Evolutionary conservation across 345 rosid genomes (phyloP).

Genomic region (Moringa oleifera): DNA sequence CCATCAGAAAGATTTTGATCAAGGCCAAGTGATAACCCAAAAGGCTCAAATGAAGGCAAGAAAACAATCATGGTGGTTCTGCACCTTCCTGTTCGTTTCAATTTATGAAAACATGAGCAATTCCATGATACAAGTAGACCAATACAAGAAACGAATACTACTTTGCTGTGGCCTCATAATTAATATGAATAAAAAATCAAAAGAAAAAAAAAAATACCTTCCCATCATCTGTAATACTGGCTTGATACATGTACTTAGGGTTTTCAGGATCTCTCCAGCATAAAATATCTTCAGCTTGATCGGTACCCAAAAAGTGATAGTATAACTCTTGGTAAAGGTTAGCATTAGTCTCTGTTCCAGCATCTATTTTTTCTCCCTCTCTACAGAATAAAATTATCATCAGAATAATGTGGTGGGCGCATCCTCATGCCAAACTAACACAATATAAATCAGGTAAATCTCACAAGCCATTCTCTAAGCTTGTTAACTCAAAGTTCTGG

Average conservation of each 20-base stretch:
- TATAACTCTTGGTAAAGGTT: conserved; percentile 75
- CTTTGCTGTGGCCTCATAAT: not conserved
- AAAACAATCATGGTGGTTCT: too few relatives aligned
- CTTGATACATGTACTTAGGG: conserved; percentile 56
- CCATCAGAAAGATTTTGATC: too few relatives aligned
- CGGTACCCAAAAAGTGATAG: conserved; percentile 75
- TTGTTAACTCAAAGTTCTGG: conserved; percentile 3
- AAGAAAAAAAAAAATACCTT: conserved; percentile 39
- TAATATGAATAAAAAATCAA: too few relatives aligned
- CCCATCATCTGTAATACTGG: conserved; percentile 77
- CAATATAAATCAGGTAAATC: too few relatives aligned
- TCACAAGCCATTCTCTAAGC: not conserved
- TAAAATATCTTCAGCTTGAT: conserved; percentile 77
- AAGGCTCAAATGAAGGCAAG: too few relatives aligned
- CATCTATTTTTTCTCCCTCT: conserved; percentile 75
- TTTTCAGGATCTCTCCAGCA: conserved; percentile 88
- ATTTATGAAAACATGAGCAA: not conserved
- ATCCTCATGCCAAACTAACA: conserved; percentile 1
- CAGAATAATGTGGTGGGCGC: not conserved
- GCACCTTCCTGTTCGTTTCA: not conserved
- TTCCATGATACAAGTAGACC: not conserved
- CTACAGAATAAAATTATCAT: conserved; percentile 32
- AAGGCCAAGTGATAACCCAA: too few relatives aligned
- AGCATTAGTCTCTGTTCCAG: conserved; percentile 86
- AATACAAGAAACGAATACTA: not conserved